These are phyloP conservation scores for Diaporthe vaccinii DNA, from an alignment of 2,329 filamentous ascomycete species.

Conservation along the genomic window DNA sequence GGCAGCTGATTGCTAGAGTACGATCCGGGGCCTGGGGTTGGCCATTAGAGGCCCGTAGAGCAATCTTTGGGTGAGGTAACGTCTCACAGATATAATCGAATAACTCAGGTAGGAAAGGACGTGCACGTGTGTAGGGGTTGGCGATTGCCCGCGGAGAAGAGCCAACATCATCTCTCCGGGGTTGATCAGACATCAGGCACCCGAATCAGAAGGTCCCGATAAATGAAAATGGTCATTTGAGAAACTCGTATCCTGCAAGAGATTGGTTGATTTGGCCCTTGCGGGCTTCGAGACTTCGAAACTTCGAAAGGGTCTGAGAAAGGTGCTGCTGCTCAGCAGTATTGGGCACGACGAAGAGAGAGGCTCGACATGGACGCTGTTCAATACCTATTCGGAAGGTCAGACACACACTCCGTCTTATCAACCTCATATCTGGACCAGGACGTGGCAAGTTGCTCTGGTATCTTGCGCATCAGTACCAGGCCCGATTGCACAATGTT, in stretches of 20 bases:
- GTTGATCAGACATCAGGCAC: not conserved
- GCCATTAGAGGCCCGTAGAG: not conserved
- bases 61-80: constrained; percentile 18
- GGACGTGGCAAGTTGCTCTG: not conserved
- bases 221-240: not conserved
- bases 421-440: constrained; percentile 17
- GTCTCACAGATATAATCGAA: constrained; percentile 1
- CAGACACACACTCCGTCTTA: not conserved
- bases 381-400: constrained; percentile 11
- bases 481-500: constrained; percentile 5
- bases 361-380: not conserved
- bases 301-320: not conserved
- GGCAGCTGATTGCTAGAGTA: not conserved
- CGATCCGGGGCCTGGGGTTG: not conserved
- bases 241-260: not conserved
- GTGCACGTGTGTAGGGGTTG: not conserved
- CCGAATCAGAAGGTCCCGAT: constrained; percentile 38
- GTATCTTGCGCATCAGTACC: constrained; percentile 21
- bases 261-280: not conserved
- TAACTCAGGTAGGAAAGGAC: not conserved
- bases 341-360: not conserved
- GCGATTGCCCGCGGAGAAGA: constrained; percentile 19
- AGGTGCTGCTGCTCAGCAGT: not conserved
- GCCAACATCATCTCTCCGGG: not conserved
- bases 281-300: not conserved